Conservation (phyloP, 2,329 filamentous ascomycete species). For the Pestalotiopsis fici region DNA sequence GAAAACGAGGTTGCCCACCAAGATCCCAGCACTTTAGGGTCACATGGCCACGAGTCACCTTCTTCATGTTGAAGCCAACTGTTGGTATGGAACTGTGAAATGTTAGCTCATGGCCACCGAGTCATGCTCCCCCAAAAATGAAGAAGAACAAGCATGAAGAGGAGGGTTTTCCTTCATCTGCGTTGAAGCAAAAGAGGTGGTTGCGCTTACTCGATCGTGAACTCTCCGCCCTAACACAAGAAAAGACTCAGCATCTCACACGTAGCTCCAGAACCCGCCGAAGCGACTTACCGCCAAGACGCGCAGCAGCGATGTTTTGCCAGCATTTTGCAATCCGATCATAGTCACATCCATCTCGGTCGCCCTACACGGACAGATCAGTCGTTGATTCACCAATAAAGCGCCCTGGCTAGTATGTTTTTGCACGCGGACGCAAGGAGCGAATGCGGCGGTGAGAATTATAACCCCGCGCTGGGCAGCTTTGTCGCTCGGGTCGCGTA, state of each 20-base stretch:
- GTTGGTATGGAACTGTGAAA: constrained; percentile 88
- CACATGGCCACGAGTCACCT: constrained; percentile 96
- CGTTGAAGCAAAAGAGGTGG: neutral
- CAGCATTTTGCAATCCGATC: constrained; percentile 96
- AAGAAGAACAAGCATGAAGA: no score
- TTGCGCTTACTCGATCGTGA: constrained; percentile 90
- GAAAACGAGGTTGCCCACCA: constrained; percentile 93
- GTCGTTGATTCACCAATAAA: constrained; percentile 9
- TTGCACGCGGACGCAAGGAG: neutral
- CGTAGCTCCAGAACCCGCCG: constrained; percentile 13
- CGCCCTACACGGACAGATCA: constrained; percentile 63
- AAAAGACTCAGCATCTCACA: constrained; percentile 34
- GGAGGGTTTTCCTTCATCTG: constrained; percentile 12
- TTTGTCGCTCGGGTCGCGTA: constrained; percentile 26
- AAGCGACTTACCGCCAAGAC: constrained; percentile 81
- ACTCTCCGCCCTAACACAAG: constrained; percentile 81
- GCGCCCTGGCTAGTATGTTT: neutral
- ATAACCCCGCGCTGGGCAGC: constrained; percentile 27
- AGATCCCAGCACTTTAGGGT: constrained; percentile 99
- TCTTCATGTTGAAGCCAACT: constrained; percentile 99
- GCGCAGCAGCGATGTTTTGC: constrained; percentile 91
- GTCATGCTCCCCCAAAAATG: no score
- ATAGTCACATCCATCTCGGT: constrained; percentile 99
- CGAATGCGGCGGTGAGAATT: constrained; percentile 20
- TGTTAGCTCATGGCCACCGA: constrained; percentile 17